These are phyloP conservation scores for Penicillium sp. DNA, from an alignment of 2,329 filamentous ascomycete genomes.

Conservation along the genomic window DNA sequence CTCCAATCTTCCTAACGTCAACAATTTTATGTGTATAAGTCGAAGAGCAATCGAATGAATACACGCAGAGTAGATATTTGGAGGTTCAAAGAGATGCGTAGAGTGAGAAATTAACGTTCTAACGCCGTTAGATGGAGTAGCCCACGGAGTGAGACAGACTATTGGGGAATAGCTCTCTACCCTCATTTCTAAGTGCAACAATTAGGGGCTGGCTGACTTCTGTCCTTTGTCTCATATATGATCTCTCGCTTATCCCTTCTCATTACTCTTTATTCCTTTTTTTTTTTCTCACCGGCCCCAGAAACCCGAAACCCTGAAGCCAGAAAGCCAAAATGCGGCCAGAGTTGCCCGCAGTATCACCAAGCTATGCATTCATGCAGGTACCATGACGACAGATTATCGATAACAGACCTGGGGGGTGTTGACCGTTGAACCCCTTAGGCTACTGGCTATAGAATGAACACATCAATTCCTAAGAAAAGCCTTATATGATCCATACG, in stretches of 20 bases:
- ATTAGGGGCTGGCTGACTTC: conserved; percentile 11
- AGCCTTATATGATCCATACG: not conserved
- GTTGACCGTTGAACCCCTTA: not conserved
- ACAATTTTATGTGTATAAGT: not conserved
- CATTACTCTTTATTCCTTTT: not conserved
- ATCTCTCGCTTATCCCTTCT: not conserved
- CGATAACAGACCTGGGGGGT: not conserved
- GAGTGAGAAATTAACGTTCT: not conserved
- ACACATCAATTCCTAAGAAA: not conserved
- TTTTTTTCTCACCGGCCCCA: not conserved
- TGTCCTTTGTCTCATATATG: conserved; percentile 3
- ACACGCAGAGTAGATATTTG: not conserved
- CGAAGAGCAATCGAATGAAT: not conserved
- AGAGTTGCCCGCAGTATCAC: conserved; percentile 2
- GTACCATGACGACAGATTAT: conserved; percentile 8
- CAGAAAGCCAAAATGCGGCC: not conserved
- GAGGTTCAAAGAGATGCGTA: not conserved
- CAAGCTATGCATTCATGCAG: conserved; percentile 13
- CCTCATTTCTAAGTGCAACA: conserved; percentile 1
- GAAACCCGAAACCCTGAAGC: not conserved
- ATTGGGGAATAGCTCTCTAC: conserved; percentile 6
- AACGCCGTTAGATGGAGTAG: not conserved
- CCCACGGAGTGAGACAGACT: not conserved
- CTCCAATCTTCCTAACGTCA: conserved; percentile 1
- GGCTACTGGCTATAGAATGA: not conserved